Conservation (phyloP, 78 protist genomes). For the Isochrysis galbana region DNA sequence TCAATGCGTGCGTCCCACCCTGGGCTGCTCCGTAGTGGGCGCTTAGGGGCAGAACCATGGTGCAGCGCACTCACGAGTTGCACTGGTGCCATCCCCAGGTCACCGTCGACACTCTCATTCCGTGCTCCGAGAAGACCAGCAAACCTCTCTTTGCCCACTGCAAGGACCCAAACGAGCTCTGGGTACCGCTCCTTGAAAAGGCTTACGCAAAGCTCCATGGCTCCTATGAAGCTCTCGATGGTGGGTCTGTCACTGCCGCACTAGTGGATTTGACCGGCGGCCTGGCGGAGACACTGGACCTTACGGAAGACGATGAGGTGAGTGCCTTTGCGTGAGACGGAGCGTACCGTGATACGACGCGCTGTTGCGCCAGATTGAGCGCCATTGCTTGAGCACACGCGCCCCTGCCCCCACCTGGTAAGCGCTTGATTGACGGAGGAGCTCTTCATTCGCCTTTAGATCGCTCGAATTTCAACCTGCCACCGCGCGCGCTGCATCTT, state of each 20-base stretch:
- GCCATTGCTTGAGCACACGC: too few relatives aligned
- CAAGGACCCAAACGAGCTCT: not conserved
- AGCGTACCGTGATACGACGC: not conserved
- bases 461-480: too few relatives aligned
- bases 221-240: slow-evolving; percentile 33
- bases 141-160: not conserved
- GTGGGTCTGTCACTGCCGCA: slow-evolving; percentile 4
- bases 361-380: too few relatives aligned
- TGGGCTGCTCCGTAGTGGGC: too few relatives aligned
- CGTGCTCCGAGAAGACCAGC: not conserved
- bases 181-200: slow-evolving; percentile 38
- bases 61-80: too few relatives aligned
- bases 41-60: too few relatives aligned
- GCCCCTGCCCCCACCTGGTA: too few relatives aligned
- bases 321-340: too few relatives aligned
- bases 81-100: slow-evolving; percentile 23
- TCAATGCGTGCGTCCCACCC: too few relatives aligned
- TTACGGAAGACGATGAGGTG: not conserved
- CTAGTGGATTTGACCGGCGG: slow-evolving; percentile 34
- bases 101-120: not conserved
- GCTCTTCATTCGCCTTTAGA: too few relatives aligned
- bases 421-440: too few relatives aligned
- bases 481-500: not conserved
- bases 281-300: not conserved
- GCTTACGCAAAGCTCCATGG: slow-evolving; percentile 63